These are phyloP conservation scores for Dictyostelium purpureum DNA, from an alignment of 78 protist genomes.

Conservation along the genomic window DNA sequence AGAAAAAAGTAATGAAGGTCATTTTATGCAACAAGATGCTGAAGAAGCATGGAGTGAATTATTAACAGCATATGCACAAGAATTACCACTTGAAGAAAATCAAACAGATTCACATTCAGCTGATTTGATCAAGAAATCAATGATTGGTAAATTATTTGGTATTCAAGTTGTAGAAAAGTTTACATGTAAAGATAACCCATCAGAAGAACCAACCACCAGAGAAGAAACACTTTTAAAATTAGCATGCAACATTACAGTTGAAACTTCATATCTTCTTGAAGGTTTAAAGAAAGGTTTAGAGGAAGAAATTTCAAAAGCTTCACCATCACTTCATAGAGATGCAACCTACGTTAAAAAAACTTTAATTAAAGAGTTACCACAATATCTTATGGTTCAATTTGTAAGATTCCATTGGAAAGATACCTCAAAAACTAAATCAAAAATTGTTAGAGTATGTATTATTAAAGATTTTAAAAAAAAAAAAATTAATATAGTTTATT, in stretches of 20 bases:
- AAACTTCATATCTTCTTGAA: conserved; percentile 51
- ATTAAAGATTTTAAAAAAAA: not conserved
- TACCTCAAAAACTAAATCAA: conserved; percentile 63
- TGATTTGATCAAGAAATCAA: conserved; percentile 2
- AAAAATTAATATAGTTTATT: not conserved
- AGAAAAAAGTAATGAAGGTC: conserved; percentile 71
- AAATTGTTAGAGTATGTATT: conserved; percentile 81
- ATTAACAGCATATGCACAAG: conserved; percentile 29
- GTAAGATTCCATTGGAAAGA: conserved; percentile 93
- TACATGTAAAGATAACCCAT: conserved; percentile 63
- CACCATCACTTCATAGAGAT: conserved; percentile 65
- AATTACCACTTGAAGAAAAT: conserved; percentile 4
- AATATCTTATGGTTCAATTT: conserved; percentile 85
- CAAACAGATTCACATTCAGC: not conserved
- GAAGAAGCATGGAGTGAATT: conserved; percentile 74
- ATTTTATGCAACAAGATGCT: conserved; percentile 83
- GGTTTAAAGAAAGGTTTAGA: conserved; percentile 75
- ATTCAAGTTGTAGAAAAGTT: conserved; percentile 18
- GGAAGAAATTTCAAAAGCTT: conserved; percentile 76
- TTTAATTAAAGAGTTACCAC: conserved; percentile 84
- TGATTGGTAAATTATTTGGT: conserved; percentile 61
- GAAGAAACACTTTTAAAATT: conserved; percentile 44
- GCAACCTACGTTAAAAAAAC: conserved; percentile 75
- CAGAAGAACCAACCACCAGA: conserved; percentile 43
- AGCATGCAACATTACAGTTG: conserved; percentile 64